These are phyloP conservation scores for Calvatia gigantea DNA, from an alignment of 768 basidiomycete genomes.

Conservation along the genomic window DNA sequence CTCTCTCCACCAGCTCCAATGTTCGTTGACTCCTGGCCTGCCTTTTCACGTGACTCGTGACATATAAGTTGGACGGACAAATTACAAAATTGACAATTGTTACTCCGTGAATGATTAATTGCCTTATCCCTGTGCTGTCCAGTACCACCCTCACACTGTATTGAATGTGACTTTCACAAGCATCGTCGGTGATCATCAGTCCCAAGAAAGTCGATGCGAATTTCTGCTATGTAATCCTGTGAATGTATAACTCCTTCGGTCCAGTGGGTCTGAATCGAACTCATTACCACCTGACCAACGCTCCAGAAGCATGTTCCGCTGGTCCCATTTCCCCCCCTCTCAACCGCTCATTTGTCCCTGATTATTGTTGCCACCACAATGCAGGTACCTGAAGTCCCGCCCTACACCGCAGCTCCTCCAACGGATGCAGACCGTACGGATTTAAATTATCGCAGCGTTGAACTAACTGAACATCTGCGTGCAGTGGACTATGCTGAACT, in stretches of 20 bases:
- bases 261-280: not conserved
- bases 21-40: not conserved
- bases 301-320: not conserved
- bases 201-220: not conserved
- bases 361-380: not conserved
- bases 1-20: no score
- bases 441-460: not conserved
- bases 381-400: conserved; percentile 9
- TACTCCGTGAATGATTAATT: not conserved
- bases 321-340: not conserved
- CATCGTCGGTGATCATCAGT: not conserved
- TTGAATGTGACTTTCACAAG: no score
- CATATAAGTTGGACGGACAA: not conserved
- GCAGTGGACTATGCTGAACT: conserved; percentile 44
- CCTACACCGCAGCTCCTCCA: conserved; percentile 19
- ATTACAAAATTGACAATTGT: not conserved
- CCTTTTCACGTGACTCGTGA: conserved; percentile 14
- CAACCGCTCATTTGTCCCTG: not conserved
- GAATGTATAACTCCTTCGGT: not conserved
- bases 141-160: not conserved
- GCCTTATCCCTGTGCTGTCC: not conserved
- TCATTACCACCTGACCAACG: conserved; percentile 1
- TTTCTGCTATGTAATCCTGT: not conserved
- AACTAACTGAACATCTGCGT: not conserved
- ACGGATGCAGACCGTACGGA: conserved; percentile 18